Evolutionary conservation across 441 rosid genomes (phyloP).

Genomic region (Cnidoscolus chayamansa): DNA sequence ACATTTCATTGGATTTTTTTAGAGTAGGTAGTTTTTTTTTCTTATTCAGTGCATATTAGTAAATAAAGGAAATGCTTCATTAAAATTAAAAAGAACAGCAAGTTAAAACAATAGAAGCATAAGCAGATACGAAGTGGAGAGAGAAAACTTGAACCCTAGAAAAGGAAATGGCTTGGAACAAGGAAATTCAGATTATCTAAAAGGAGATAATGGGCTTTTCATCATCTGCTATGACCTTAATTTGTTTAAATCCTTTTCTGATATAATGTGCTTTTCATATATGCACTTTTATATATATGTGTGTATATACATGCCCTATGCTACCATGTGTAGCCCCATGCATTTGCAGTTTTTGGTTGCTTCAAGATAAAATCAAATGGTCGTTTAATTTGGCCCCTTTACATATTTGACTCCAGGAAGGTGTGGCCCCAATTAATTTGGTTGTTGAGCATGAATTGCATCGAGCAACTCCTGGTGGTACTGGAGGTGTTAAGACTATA

Average conservation of each 20-base stretch:
- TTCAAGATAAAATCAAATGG: not conserved
- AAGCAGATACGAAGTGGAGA: too few species aligned
- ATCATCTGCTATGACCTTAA: too few species aligned
- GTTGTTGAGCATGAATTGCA: slow-evolving; percentile 42
- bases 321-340: too few species aligned
- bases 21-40: not conserved
- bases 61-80: not conserved
- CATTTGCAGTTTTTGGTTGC: not conserved
- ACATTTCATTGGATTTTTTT: not conserved
- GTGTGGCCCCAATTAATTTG: slow-evolving; percentile 43
- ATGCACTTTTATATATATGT: too few species aligned
- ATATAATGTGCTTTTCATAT: too few species aligned
- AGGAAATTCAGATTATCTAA: not conserved
- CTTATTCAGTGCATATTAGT: not conserved
- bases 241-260: too few species aligned
- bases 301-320: too few species aligned
- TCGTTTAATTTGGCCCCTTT: slow-evolving; percentile 8
- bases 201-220: too few species aligned
- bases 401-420: slow-evolving; percentile 34
- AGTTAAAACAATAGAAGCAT: slow-evolving; percentile 1
- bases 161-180: not conserved
- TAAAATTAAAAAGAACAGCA: not conserved
- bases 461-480: slow-evolving; percentile 54
- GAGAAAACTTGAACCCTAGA: not conserved
- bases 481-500: slow-evolving; percentile 48